Conservation (phyloP, 768 basidiomycete genomes). For the Heimioporus sp. region DNA sequence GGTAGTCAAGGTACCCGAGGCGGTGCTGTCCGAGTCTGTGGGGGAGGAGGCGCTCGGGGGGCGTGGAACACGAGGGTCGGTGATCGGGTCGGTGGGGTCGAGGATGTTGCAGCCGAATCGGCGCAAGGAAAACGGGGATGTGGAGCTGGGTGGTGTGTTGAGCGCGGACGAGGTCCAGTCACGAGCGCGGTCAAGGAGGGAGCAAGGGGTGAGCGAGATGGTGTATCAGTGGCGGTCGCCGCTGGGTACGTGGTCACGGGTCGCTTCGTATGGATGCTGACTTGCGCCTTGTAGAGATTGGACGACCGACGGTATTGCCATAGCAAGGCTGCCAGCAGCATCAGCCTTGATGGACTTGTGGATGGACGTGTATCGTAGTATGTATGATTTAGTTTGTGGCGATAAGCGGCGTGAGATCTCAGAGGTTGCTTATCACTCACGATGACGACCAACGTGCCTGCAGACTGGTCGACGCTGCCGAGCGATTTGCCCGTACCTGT, state of each 20-base stretch:
- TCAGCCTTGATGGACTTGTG: background rate
- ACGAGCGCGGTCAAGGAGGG: slow-evolving; percentile 36
- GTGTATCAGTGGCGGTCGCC: slow-evolving; percentile 69
- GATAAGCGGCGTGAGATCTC: too few species aligned
- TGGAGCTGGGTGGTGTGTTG: slow-evolving; percentile 18
- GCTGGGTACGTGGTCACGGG: slow-evolving; percentile 47
- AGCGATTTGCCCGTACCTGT: slow-evolving; percentile 6
- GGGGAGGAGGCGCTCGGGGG: background rate
- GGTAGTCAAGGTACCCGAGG: too few species aligned
- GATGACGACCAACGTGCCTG: too few species aligned
- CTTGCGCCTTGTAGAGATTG: slow-evolving; percentile 12
- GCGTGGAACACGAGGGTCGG: background rate
- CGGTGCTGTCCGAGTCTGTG: too few species aligned
- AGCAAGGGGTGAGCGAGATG: slow-evolving; percentile 35
- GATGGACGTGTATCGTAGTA: too few species aligned
- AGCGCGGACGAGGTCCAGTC: slow-evolving; percentile 43
- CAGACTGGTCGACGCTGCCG: too few species aligned
- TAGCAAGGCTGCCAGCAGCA: background rate
- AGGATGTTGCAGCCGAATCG: slow-evolving; percentile 25
- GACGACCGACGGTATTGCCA: slow-evolving; percentile 1
- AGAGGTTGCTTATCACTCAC: too few species aligned
- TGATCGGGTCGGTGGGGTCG: background rate
- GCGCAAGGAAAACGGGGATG: slow-evolving; percentile 16
- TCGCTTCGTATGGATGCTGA: background rate
- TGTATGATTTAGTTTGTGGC: too few species aligned